A percentile compares a stretch with the other conserved stretches of the same genome.
Evolutionary conservation across 2,329 filamentous ascomycete species (phyloP).

Genomic region (Coniella vitis): DNA sequence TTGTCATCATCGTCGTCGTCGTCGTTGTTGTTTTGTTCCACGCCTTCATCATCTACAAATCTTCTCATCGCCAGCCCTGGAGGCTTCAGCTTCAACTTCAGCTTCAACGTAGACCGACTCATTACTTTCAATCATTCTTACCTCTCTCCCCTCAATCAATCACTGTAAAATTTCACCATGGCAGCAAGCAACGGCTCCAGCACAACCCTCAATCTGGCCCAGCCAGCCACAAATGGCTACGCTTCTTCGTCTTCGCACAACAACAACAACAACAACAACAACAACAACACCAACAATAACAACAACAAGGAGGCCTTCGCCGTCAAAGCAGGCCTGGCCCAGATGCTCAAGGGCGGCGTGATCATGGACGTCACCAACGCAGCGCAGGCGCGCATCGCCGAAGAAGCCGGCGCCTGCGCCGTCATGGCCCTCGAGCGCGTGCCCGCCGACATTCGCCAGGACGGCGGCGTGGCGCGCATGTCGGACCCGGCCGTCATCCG

Average conservation of each 20-base stretch:
- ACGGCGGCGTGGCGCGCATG: conserved; percentile 96
- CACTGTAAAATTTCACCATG: conserved; percentile 9
- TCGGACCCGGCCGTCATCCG: conserved; percentile 91
- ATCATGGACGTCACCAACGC: conserved; percentile 99
- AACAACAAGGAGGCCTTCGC: conserved; percentile 55
- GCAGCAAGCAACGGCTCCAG: conserved; percentile 20
- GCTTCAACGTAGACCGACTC: too few species aligned
- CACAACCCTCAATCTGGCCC: conserved; percentile 12
- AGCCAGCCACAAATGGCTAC: conserved; percentile 17
- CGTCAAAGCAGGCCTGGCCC: conserved; percentile 89
- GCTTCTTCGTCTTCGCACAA: conserved; percentile 23
- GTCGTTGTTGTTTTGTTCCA: too few species aligned
- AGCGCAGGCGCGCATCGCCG: conserved; percentile 90
- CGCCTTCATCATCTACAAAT: too few species aligned
- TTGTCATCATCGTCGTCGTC: too few species aligned
- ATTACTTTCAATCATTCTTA: too few species aligned
- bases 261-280: too few species aligned
- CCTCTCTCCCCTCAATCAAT: too few species aligned
- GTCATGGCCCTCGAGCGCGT: conserved; percentile 99
- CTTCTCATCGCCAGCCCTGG: too few species aligned
- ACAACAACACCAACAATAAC: too few species aligned
- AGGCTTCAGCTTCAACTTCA: too few species aligned
- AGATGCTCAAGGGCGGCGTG: conserved; percentile 98
- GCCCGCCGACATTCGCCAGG: conserved; percentile 85
- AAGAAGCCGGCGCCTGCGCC: conserved; percentile 89